phyloP scores from a whole-genome alignment of 2,329 filamentous ascomycete genomes.

The Epicoccum sorghinum region DNA sequence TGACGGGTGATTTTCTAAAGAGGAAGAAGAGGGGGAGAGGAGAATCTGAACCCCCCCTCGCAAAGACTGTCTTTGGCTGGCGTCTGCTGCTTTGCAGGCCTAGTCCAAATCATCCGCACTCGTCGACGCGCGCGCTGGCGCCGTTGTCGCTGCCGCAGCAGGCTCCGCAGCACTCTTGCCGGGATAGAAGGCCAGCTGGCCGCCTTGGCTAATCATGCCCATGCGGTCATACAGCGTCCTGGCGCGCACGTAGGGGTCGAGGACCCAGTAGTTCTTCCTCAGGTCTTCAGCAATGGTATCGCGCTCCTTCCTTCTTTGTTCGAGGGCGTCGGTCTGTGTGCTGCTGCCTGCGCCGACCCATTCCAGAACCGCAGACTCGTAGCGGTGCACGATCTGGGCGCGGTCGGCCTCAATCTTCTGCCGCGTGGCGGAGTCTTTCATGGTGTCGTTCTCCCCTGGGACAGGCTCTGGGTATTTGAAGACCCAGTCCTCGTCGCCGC shows the following conservation, averaged over 20 bases:
- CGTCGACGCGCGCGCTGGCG: conserved; percentile 25
- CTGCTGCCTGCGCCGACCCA: conserved; percentile 68
- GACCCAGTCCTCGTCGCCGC: conserved; percentile 82
- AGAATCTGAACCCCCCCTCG: too few relatives aligned
- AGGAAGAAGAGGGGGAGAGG: too few relatives aligned
- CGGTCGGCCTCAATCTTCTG: conserved; percentile 70
- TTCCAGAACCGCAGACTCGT: conserved; percentile 73
- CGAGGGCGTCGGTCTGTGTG: conserved; percentile 45
- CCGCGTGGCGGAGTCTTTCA: conserved; percentile 67
- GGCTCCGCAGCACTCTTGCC: conserved; percentile 21
- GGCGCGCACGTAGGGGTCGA: conserved; percentile 87
- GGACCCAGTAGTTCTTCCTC: conserved; percentile 79
- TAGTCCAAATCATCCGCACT: conserved; percentile 47
- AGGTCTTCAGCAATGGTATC: conserved; percentile 67
- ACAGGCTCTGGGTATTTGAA: conserved; percentile 82
- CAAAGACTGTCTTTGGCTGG: too few relatives aligned
- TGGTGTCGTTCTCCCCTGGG: conserved; percentile 74
- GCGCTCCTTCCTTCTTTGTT: conserved; percentile 63
- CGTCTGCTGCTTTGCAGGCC: not conserved
- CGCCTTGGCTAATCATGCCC: conserved; percentile 71
- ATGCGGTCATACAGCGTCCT: conserved; percentile 83
- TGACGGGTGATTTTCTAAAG: too few relatives aligned
- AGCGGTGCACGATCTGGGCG: conserved; percentile 70
- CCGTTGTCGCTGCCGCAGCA: conserved; percentile 18
- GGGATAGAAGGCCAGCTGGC: conserved; percentile 75